Base-by-base conservation (phyloP, 345 rosid species). In the Sisymbrium altissimum region DNA sequence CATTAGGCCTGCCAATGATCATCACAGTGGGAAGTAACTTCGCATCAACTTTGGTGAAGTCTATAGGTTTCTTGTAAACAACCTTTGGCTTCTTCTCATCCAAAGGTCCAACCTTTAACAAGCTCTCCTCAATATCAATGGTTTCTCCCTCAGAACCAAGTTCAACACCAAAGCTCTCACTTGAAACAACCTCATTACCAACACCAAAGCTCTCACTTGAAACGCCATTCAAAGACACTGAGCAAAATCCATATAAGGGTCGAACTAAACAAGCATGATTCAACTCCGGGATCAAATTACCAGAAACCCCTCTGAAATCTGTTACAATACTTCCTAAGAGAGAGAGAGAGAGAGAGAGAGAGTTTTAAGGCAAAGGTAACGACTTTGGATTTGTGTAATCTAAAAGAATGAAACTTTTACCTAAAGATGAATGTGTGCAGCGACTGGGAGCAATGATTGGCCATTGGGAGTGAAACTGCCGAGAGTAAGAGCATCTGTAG, bases 1-100 rank as follows among this genome's bases (percentile, higher is more conserved):
- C 97, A 68, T 95, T 95, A 18, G 97, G 97, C 30, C 97, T 87
- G 35, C 99, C 99, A 75, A 92, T 77, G 21, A 95, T 82, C 86
- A 92, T 86, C 32, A 95, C 88, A 23, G 92, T 86, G 12, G 99
- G 97, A 78, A 95, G 87, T 57, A 83, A 66, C 54, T 83, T 78
- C 1, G 82, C 78, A 39, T 85, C 89, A 2, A 92, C 46, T 75
- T 86, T 83, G 55, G 97, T 86, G 80, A 89, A 92, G 75, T 95
- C 97, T 43, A 91, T 60, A 6, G 86, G 86, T 74, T 82, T 83
- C 75, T 81, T 48, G 65, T 50, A 64, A 71, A 74, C 68, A 73
- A 62, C 41, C 38, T 72, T 78, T 40, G 65, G 78, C 54, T 77
- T 75, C 64, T 79, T 54, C 29, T 27, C 29, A 32, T 55, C 74